Evolutionary conservation across 208 protist genomes (phyloP).

Genomic region (Herpetomonas muscarum): DNA sequence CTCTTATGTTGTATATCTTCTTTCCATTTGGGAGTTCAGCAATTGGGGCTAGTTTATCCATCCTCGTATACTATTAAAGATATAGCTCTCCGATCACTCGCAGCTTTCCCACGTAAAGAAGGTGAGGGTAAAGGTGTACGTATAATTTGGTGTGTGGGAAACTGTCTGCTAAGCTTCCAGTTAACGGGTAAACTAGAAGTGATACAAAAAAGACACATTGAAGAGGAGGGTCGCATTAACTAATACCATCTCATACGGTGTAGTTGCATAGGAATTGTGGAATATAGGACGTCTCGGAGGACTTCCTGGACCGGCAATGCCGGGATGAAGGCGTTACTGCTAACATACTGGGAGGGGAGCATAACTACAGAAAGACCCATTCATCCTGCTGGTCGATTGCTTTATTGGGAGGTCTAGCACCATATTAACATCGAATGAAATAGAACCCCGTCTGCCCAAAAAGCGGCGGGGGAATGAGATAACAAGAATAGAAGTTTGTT

Average conservation of each 20-base stretch:
- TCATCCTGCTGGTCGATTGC: too few relatives aligned
- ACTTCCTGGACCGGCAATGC: neutral
- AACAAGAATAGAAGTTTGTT: neutral
- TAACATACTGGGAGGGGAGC: neutral
- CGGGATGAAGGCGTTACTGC: neutral
- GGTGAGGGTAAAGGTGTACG: neutral
- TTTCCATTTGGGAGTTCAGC: conserved; percentile 50
- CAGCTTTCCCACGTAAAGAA: neutral
- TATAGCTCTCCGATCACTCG: too few relatives aligned
- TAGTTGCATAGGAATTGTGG: too few relatives aligned
- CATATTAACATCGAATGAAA: neutral
- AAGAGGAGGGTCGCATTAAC: neutral
- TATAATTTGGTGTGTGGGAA: too few relatives aligned
- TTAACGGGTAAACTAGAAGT: too few relatives aligned
- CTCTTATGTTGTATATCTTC: conserved; percentile 78
- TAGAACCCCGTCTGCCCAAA: neutral
- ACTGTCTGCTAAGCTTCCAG: too few relatives aligned
- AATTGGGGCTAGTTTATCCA: conserved; percentile 50
- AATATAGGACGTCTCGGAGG: too few relatives aligned
- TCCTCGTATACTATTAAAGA: conserved; percentile 12
- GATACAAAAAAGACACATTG: neutral
- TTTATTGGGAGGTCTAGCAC: neutral
- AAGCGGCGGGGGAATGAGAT: neutral
- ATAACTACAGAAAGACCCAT: neutral
- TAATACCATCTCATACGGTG: neutral